A percentile compares a stretch with the other conserved stretches of the same genome.
phyloP scores from a whole-genome alignment of 352 stramenopile species.

The Phytophthora kernoviae region DNA sequence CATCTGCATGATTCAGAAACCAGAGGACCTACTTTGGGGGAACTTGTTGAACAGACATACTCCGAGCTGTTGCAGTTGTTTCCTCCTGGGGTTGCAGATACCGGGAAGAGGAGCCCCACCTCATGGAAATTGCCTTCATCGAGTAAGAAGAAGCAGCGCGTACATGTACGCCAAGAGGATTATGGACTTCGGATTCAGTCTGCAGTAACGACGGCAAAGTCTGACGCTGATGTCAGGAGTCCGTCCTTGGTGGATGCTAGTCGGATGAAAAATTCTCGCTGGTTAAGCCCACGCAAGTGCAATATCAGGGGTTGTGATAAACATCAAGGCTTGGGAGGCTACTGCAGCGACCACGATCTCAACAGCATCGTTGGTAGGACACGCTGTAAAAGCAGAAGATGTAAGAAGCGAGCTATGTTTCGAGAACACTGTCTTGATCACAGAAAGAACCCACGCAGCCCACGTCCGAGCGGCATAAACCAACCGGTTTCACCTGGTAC shows the following conservation, averaged over 20 bases:
- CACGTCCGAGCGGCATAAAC: not conserved
- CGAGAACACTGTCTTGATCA: not conserved
- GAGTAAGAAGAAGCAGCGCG: not conserved
- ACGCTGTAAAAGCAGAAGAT: constrained; percentile 2
- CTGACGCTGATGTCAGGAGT: not conserved
- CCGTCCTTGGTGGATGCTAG: not conserved
- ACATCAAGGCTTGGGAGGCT: not conserved
- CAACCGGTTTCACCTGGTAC: not conserved
- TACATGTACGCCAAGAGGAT: not conserved
- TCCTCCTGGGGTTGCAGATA: not conserved
- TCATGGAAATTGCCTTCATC: not conserved
- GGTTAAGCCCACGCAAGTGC: not conserved
- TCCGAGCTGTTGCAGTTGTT: not conserved
- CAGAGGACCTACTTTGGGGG: not conserved
- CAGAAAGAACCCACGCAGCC: not conserved
- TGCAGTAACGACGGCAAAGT: not conserved
- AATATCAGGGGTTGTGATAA: not conserved
- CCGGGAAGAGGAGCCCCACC: not conserved
- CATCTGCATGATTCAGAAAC: not conserved
- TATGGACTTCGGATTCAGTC: not conserved
- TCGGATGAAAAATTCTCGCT: not conserved
- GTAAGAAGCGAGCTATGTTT: constrained; percentile 1
- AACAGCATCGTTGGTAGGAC: not conserved
- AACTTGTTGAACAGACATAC: not conserved
- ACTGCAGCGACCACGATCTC: not conserved